Percentiles rank a stretch among this genome's conserved stretches.
phyloP scores from a whole-genome alignment of 305 asterid genomes.

The Fraxinus velutina region DNA sequence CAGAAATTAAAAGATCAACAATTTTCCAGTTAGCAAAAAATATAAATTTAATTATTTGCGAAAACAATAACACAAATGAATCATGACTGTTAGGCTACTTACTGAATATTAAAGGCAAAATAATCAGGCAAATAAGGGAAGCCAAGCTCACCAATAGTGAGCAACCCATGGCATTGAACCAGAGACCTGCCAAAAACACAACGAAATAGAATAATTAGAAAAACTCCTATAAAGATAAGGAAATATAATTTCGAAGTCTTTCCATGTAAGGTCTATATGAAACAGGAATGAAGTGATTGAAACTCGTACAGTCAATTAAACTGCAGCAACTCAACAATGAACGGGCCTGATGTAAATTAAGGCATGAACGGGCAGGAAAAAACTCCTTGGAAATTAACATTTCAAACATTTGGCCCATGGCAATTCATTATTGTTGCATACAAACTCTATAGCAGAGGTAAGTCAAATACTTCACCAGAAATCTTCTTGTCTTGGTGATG shows the following conservation, averaged over 20 bases:
- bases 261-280: not conserved
- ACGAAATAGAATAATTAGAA: constrained; percentile 1
- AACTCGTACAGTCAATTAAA: not conserved
- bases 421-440: not conserved
- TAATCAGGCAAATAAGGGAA: constrained; percentile 85
- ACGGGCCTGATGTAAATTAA: not conserved
- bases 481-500: not conserved
- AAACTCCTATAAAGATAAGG: not conserved
- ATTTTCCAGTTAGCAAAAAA: constrained; percentile 22
- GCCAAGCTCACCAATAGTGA: constrained; percentile 98
- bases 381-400: not conserved
- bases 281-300: constrained; percentile 9
- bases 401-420: not conserved
- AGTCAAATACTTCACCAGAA: not conserved
- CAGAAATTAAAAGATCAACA: constrained; percentile 30
- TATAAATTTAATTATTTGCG: constrained; percentile 18
- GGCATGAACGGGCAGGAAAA: not conserved
- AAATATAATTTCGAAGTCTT: not conserved
- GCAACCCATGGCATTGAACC: constrained; percentile 92
- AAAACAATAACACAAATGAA: constrained; percentile 18
- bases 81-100: constrained; percentile 35
- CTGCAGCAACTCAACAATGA: not conserved
- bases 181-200: constrained; percentile 59
- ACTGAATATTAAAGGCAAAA: constrained; percentile 81
- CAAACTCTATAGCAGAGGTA: not conserved